phyloP scores from a whole-genome alignment of 106 monocot species.

The Phalaenopsis aphrodite region DNA sequence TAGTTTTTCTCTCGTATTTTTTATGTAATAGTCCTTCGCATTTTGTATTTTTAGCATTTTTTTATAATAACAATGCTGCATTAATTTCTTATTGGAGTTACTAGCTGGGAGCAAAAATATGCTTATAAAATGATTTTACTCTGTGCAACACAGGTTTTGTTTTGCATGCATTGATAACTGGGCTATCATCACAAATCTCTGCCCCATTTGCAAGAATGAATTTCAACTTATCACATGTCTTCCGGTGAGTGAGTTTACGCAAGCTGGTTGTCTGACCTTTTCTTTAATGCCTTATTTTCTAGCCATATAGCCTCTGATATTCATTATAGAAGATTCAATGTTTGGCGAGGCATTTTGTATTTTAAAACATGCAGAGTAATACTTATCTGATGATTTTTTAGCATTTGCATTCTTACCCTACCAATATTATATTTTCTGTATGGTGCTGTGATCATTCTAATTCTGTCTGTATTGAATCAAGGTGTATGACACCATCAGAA shows the following conservation, averaged over 20 bases:
- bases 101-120: background rate
- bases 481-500: constrained; percentile 69
- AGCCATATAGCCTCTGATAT: background rate
- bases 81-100: background rate
- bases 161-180: constrained; percentile 96
- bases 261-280: background rate
- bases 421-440: background rate
- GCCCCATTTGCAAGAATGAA: constrained; percentile 87
- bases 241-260: constrained; percentile 52
- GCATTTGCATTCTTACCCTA: background rate
- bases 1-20: too few relatives aligned
- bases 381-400: background rate
- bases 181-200: constrained; percentile 88
- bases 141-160: constrained; percentile 66
- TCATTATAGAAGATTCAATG: background rate
- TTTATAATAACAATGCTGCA: background rate
- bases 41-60: background rate
- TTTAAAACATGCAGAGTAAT: background rate
- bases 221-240: constrained; percentile 83
- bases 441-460: background rate
- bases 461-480: constrained; percentile 25
- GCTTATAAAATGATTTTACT: constrained; percentile 3
- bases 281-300: background rate
- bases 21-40: background rate
- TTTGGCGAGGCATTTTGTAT: background rate